A percentile compares a stretch with the other conserved stretches of the same genome.
phyloP scores from a whole-genome alignment of 2,329 filamentous ascomycete genomes.

The Metarhizium album region DNA sequence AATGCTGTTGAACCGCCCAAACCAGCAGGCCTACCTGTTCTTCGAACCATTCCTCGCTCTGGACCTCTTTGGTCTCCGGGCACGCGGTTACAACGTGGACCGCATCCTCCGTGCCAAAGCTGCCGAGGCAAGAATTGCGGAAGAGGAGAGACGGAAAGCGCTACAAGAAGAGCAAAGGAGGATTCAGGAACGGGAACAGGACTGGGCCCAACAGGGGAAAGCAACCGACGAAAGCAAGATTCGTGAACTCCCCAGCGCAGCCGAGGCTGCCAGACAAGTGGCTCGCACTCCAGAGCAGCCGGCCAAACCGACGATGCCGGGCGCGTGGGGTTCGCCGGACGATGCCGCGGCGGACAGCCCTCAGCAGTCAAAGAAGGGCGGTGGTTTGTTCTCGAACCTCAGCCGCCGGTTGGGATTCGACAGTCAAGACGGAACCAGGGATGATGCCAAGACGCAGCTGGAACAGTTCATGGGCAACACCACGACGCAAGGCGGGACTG shows the following conservation, averaged over 20 bases:
- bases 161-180: slow-evolving; percentile 61
- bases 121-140: slow-evolving; percentile 76
- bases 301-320: slow-evolving; percentile 50
- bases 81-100: slow-evolving; percentile 92
- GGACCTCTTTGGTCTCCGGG: slow-evolving; percentile 68
- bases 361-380: slow-evolving; percentile 30
- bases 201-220: slow-evolving; percentile 30
- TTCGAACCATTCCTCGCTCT: slow-evolving; percentile 85
- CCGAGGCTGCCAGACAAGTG: slow-evolving; percentile 27
- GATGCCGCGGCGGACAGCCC: slow-evolving; percentile 23
- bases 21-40: slow-evolving; percentile 79
- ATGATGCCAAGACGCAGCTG: slow-evolving; percentile 30
- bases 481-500: slow-evolving; percentile 12
- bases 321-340: slow-evolving; percentile 61
- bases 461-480: slow-evolving; percentile 32
- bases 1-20: slow-evolving; percentile 69
- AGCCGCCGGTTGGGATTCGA: slow-evolving; percentile 60
- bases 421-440: slow-evolving; percentile 26
- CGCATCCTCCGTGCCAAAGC: slow-evolving; percentile 83
- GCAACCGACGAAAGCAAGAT: slow-evolving; percentile 7
- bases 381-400: slow-evolving; percentile 57
- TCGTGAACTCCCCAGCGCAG: slow-evolving; percentile 12
- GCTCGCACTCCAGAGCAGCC: slow-evolving; percentile 31
- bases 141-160: slow-evolving; percentile 67
- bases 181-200: slow-evolving; percentile 45